Percentiles rank a stretch among this genome's conserved stretches.
Evolutionary conservation across 148 eudicot genomes (phyloP).

Genomic region (Silene latifolia): DNA sequence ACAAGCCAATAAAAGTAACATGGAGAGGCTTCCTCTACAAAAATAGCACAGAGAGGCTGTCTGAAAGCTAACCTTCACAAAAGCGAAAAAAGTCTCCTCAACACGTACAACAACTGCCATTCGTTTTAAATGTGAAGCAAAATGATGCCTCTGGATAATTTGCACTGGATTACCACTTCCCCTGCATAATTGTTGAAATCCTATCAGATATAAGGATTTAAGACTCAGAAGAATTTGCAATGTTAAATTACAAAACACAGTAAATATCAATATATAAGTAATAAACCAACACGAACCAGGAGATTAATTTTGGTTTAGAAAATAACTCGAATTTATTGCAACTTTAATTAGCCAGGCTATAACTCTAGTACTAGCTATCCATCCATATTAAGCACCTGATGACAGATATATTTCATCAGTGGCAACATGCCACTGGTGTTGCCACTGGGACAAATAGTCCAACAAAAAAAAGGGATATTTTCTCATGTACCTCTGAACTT

Average conservation of each 20-base stretch:
- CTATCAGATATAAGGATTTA: neutral
- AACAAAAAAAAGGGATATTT: too few relatives aligned
- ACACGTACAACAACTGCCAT: constrained; percentile 95
- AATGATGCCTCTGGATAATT: constrained; percentile 94
- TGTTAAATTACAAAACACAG: neutral
- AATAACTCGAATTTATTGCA: neutral
- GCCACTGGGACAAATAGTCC: too few relatives aligned
- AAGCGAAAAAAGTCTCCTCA: constrained; percentile 76
- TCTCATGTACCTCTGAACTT: too few relatives aligned
- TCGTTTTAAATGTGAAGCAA: constrained; percentile 90
- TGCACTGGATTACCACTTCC: constrained; percentile 81
- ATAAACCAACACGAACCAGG: neutral
- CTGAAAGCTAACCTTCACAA: constrained; percentile 68
- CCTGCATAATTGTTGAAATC: constrained; percentile 36
- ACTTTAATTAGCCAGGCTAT: neutral
- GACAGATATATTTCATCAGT: too few relatives aligned
- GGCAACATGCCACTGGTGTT: too few relatives aligned
- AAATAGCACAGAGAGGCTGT: neutral
- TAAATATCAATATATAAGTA: neutral
- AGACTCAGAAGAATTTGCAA: neutral
- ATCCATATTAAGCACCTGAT: too few relatives aligned
- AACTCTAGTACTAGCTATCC: neutral
- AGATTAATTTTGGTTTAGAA: neutral
- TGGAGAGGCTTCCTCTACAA: neutral
- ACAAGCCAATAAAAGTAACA: neutral